These are phyloP conservation scores for Plenodomus lindquistii DNA, from an alignment of 2,329 filamentous ascomycete genomes.

Conservation along the genomic window DNA sequence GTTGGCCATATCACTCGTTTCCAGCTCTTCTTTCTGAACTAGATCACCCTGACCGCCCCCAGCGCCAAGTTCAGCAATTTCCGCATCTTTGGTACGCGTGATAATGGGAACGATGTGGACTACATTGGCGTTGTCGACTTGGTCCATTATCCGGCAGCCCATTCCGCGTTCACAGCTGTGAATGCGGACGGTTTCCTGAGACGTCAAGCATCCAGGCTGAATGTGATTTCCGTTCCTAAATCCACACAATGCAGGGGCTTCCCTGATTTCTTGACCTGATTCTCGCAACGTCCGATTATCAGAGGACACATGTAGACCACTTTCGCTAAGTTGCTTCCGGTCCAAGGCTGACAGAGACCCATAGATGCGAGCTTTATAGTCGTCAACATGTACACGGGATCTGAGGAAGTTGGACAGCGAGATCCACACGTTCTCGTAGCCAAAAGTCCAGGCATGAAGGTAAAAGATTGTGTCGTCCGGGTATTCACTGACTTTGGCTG, in stretches of 20 bases:
- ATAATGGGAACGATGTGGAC: slow-evolving; percentile 82
- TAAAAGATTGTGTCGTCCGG: slow-evolving; percentile 78
- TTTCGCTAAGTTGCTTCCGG: slow-evolving; percentile 24
- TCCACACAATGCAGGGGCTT: slow-evolving; percentile 71
- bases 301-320: slow-evolving; percentile 44
- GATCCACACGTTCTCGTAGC: slow-evolving; percentile 91
- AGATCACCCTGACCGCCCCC: slow-evolving; percentile 81
- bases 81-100: slow-evolving; percentile 63
- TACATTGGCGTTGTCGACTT: slow-evolving; percentile 53
- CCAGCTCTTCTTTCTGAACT: slow-evolving; percentile 68
- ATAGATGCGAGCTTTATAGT: slow-evolving; percentile 78
- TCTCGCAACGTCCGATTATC: slow-evolving; percentile 27
- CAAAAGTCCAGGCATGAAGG: slow-evolving; percentile 87
- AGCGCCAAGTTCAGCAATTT: slow-evolving; percentile 73
- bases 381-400: slow-evolving; percentile 78
- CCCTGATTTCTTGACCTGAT: slow-evolving; percentile 50
- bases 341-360: slow-evolving; percentile 54
- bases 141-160: slow-evolving; percentile 58
- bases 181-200: slow-evolving; percentile 64
- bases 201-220: slow-evolving; percentile 73
- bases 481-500: slow-evolving; percentile 63
- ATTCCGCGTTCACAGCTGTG: slow-evolving; percentile 85
- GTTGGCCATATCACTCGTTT: slow-evolving; percentile 55
- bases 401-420: slow-evolving; percentile 72
- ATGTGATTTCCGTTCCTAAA: slow-evolving; percentile 74